These are phyloP conservation scores for Rhizopogon vinicolor DNA, from an alignment of 768 basidiomycete species.

Conservation along the genomic window DNA sequence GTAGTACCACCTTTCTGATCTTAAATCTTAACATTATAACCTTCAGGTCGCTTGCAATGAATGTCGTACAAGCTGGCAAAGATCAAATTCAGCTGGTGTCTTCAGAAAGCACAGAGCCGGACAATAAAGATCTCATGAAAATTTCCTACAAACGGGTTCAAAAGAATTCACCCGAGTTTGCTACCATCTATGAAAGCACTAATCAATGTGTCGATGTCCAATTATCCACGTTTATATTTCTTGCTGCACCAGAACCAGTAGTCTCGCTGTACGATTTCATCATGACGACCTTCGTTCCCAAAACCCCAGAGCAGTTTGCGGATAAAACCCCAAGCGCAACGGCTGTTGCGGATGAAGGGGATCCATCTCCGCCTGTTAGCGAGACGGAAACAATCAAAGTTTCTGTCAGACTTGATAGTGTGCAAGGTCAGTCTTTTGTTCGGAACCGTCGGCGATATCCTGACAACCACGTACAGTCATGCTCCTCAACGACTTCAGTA, in stretches of 20 bases:
- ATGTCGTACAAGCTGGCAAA: slow-evolving; percentile 54
- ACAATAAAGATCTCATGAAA: slow-evolving; percentile 64
- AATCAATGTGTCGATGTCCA: slow-evolving; percentile 86
- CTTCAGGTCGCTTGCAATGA: slow-evolving; percentile 69
- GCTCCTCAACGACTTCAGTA: slow-evolving; percentile 64
- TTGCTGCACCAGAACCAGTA: slow-evolving; percentile 86
- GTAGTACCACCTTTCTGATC: slow-evolving; percentile 4
- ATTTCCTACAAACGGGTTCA: slow-evolving; percentile 80
- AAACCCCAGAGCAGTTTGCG: slow-evolving; percentile 12
- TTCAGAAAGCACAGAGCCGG: slow-evolving; percentile 40
- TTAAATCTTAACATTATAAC: slow-evolving; percentile 6
- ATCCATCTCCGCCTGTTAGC: slow-evolving; percentile 5
- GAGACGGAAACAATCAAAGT: slow-evolving; percentile 67
- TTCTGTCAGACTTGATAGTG: slow-evolving; percentile 75
- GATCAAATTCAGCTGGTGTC: slow-evolving; percentile 62
- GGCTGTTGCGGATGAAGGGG: background rate
- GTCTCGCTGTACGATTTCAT: slow-evolving; percentile 92
- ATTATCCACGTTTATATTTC: slow-evolving; percentile 88
- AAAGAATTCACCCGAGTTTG: slow-evolving; percentile 81
- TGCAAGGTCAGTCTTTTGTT: slow-evolving; percentile 53
- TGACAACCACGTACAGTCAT: slow-evolving; percentile 46
- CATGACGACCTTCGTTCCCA: slow-evolving; percentile 90
- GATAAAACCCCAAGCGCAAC: slow-evolving; percentile 6
- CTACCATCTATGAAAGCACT: slow-evolving; percentile 72
- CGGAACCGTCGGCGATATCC: background rate